Conservation (phyloP, 2,329 filamentous ascomycete species). For the Orbilia quercus region DNA sequence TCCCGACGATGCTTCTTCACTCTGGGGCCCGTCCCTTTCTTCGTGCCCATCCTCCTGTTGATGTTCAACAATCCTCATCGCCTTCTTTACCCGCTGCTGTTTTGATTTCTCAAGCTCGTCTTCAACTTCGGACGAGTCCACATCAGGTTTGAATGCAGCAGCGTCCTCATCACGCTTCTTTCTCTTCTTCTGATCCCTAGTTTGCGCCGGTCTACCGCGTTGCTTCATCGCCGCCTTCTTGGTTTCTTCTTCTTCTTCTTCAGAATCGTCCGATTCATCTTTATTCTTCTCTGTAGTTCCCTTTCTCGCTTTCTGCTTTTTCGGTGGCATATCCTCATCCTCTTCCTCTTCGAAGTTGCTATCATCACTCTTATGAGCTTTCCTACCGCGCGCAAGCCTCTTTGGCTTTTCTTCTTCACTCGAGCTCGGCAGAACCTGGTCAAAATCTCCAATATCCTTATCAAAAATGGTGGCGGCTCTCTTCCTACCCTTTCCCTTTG, state of each 20-base stretch:
- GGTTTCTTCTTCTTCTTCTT: slow-evolving; percentile 8
- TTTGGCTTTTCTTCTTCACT: background rate
- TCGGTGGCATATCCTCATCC: background rate
- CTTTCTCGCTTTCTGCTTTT: background rate
- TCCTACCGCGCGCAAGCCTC: background rate
- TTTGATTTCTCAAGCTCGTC: slow-evolving; percentile 18
- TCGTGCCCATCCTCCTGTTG: slow-evolving; percentile 8
- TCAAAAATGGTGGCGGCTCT: no score
- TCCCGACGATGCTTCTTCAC: no score
- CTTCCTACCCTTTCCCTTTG: background rate
- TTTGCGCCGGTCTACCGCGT: background rate
- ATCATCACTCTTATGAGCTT: background rate
- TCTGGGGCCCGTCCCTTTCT: background rate
- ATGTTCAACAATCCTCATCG: background rate
- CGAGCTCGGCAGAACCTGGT: background rate
- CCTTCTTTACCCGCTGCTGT: slow-evolving; percentile 15
- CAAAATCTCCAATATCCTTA: no score
- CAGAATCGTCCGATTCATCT: background rate
- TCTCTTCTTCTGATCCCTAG: slow-evolving; percentile 2
- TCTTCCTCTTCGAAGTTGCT: slow-evolving; percentile 4
- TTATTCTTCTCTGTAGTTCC: background rate
- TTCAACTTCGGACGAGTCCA: slow-evolving; percentile 6
- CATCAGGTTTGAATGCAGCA: slow-evolving; percentile 21
- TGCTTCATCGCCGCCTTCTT: slow-evolving; percentile 15
- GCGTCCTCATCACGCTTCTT: slow-evolving; percentile 19